Conservation (phyloP, 257 asterid species). For the Paulownia fortunei region DNA sequence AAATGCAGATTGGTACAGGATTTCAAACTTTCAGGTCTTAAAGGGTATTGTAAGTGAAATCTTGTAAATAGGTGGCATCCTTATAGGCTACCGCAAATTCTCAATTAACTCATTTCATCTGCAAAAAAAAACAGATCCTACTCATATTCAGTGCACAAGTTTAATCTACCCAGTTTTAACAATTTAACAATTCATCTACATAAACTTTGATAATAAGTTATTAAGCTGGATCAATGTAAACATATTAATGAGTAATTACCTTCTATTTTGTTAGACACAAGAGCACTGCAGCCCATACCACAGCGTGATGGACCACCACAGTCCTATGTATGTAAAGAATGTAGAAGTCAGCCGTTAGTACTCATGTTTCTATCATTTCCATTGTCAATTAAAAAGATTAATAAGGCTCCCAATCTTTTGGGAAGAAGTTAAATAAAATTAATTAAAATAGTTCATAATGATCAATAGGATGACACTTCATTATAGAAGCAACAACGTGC, state of each 20-base stretch:
- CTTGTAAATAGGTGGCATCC: not conserved
- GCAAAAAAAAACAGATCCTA: not conserved
- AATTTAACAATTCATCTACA: not conserved
- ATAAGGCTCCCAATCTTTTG: not conserved
- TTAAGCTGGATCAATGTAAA: slow-evolving; percentile 9
- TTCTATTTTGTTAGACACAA: slow-evolving; percentile 63
- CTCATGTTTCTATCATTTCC: not conserved
- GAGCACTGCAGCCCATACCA: slow-evolving; percentile 97
- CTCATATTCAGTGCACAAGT: not conserved
- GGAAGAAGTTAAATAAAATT: not conserved
- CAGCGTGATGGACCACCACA: slow-evolving; percentile 88
- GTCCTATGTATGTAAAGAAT: slow-evolving; percentile 55
- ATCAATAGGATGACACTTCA: slow-evolving; percentile 17
- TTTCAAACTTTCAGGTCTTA: not conserved
- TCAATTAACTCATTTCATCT: not conserved
- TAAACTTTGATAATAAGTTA: not conserved
- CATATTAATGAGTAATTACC: slow-evolving; percentile 49
- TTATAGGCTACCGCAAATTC: not conserved
- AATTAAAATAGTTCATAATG: not conserved
- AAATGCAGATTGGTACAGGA: not conserved
- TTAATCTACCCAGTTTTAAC: not conserved
- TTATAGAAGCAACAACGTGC: not conserved
- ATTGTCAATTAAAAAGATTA: not conserved
- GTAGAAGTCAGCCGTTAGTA: slow-evolving; percentile 24
- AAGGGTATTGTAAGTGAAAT: slow-evolving; percentile 1